Conservation (phyloP, 73 alveolate genomes). For the Uronychia setigera region DNA sequence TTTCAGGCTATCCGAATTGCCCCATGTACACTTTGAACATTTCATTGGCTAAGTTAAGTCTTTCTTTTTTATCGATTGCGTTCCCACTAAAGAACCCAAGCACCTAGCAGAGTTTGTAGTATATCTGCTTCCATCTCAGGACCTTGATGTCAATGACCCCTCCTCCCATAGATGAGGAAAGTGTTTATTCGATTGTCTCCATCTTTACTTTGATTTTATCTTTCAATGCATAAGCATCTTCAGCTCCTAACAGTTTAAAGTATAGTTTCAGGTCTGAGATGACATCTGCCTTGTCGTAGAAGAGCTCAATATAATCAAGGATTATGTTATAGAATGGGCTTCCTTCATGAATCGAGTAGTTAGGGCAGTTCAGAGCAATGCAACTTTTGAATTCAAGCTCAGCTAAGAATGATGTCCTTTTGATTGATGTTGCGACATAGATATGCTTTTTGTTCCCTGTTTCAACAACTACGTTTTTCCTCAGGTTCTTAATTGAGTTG, state of each 20-base stretch:
- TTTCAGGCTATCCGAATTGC: conserved; percentile 24
- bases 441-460: conserved; percentile 21
- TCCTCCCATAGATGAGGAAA: background rate
- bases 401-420: conserved; percentile 39
- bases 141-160: conserved; percentile 39
- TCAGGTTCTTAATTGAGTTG: conserved; percentile 29
- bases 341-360: conserved; percentile 43
- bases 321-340: conserved; percentile 45
- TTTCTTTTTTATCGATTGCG: conserved; percentile 22
- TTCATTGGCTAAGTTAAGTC: conserved; percentile 34
- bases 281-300: conserved; percentile 59
- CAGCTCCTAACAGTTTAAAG: conserved; percentile 34
- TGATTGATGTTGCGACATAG: conserved; percentile 21
- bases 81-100: conserved; percentile 22
- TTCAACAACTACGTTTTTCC: conserved; percentile 51
- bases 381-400: conserved; percentile 52
- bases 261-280: conserved; percentile 34
- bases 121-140: conserved; percentile 43
- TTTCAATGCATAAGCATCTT: conserved; percentile 48
- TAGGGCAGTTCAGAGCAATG: conserved; percentile 49
- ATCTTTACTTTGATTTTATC: conserved; percentile 43
- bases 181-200: conserved; percentile 18
- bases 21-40: conserved; percentile 36
- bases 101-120: conserved; percentile 25
- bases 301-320: conserved; percentile 47